phyloP scores from a whole-genome alignment of 495 filamentous ascomycete genomes.

The Neurospora terricola region DNA sequence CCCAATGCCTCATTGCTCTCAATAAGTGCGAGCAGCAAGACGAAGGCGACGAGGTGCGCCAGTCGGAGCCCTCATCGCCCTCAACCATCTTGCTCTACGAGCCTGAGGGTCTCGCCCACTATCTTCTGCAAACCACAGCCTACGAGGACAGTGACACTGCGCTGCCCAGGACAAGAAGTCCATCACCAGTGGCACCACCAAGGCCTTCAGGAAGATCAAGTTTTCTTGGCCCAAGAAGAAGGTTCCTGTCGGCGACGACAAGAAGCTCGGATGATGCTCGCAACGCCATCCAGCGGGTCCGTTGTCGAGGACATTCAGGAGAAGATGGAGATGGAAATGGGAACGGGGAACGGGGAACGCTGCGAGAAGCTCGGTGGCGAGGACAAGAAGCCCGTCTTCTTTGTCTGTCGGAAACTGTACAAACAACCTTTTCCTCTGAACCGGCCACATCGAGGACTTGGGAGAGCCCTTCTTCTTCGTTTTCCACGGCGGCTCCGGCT shows the following conservation, averaged over 20 bases:
- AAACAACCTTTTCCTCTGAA: no score
- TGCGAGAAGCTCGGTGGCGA: conserved; percentile 27
- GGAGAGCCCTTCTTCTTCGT: conserved; percentile 80
- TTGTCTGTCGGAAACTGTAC: conserved; percentile 46
- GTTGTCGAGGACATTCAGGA: background rate
- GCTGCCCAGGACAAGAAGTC: conserved; percentile 55
- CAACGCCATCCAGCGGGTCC: background rate
- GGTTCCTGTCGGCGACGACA: background rate
- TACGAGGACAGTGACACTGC: no score
- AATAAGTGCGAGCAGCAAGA: conserved; percentile 24
- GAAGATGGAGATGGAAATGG: conserved; percentile 47
- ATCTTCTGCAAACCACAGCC: no score
- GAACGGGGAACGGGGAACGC: conserved; percentile 37
- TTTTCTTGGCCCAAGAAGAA: conserved; percentile 65
- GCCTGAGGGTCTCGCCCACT: no score
- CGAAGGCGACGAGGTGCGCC: conserved; percentile 44
- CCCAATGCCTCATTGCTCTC: no score
- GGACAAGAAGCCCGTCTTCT: conserved; percentile 80
- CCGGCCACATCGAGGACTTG: no score
- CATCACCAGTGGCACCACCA: conserved; percentile 94
- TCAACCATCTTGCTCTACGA: conserved; percentile 43
- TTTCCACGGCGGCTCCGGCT: conserved; percentile 91
- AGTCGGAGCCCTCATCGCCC: conserved; percentile 25
- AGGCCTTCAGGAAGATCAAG: conserved; percentile 69
- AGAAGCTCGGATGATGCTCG: background rate